Evolutionary conservation across 768 basidiomycete species (phyloP).

Genomic region (Pulveroboletus sp.): DNA sequence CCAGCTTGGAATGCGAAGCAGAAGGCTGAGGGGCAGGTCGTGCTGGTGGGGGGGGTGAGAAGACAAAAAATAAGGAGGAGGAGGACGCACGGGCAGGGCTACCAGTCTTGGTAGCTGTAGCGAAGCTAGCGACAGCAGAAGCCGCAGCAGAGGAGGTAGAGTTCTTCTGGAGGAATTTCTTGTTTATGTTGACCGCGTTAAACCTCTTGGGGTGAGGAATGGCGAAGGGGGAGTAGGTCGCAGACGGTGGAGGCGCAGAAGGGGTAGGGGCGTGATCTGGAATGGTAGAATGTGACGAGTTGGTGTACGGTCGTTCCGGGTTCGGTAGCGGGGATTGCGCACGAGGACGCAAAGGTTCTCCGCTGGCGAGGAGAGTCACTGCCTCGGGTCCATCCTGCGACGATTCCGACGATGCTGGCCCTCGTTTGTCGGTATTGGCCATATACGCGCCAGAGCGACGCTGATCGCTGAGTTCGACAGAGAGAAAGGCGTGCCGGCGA

Average conservation of each 20-base stretch:
- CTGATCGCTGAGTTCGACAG: slow-evolving; percentile 25
- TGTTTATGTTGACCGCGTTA: slow-evolving; percentile 88
- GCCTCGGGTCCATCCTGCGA: slow-evolving; percentile 23
- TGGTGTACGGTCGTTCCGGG: slow-evolving; percentile 8
- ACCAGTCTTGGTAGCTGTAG: slow-evolving; percentile 43
- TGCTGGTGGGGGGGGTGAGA: slow-evolving; percentile 36
- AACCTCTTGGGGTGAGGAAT: slow-evolving; percentile 75
- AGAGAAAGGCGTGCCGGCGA: slow-evolving; percentile 3
- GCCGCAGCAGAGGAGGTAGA: slow-evolving; percentile 50
- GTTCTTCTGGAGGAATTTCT: slow-evolving; percentile 93
- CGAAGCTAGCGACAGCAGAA: slow-evolving; percentile 40
- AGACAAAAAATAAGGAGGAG: background rate
- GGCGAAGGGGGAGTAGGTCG: slow-evolving; percentile 20
- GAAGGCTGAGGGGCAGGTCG: slow-evolving; percentile 54
- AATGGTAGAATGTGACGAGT: slow-evolving; percentile 7
- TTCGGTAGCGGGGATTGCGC: slow-evolving; percentile 15
- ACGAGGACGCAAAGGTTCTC: slow-evolving; percentile 7
- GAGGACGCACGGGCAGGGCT: slow-evolving; percentile 47
- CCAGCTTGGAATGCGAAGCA: slow-evolving; percentile 68
- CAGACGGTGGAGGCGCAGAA: slow-evolving; percentile 5
- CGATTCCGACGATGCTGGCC: slow-evolving; percentile 41
- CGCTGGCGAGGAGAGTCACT: slow-evolving; percentile 4
- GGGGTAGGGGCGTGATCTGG: slow-evolving; percentile 17
- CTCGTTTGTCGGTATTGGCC: slow-evolving; percentile 58
- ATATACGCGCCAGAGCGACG: slow-evolving; percentile 76